phyloP scores from a whole-genome alignment of 2,329 filamentous ascomycete species.

The Xylariaceae sp. region DNA sequence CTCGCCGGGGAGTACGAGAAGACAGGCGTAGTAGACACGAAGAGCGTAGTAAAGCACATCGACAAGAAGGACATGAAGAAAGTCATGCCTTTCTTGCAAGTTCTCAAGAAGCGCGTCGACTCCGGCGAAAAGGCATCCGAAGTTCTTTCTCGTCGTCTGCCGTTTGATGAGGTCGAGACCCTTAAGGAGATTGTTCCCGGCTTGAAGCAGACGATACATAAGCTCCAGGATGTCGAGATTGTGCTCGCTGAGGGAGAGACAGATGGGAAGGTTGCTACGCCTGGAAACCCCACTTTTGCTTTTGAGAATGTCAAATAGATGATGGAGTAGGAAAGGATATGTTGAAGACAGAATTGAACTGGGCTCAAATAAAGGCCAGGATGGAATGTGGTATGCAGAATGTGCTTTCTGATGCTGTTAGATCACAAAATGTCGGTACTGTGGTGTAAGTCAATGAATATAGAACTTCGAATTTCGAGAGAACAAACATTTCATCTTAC shows the following conservation, averaged over 20 bases:
- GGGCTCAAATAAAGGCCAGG: no score
- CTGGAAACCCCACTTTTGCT: slow-evolving; percentile 75
- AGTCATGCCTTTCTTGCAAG: slow-evolving; percentile 94
- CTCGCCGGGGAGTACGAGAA: slow-evolving; percentile 46
- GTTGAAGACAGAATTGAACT: no score
- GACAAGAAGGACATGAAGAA: slow-evolving; percentile 75
- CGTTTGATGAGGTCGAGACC: slow-evolving; percentile 78
- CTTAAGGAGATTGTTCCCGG: slow-evolving; percentile 74
- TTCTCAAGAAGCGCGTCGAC: slow-evolving; percentile 76
- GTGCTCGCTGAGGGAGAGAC: slow-evolving; percentile 49
- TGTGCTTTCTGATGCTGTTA: no score
- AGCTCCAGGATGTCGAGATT: slow-evolving; percentile 30
- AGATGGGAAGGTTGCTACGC: slow-evolving; percentile 57
- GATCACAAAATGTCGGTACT: no score
- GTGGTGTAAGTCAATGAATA: no score
- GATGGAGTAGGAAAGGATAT: background rate
- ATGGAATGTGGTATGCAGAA: no score
- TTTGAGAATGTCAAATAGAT: slow-evolving; percentile 68
- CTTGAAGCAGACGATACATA: slow-evolving; percentile 64
- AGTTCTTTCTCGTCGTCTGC: slow-evolving; percentile 79
- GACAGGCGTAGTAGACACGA: slow-evolving; percentile 45
- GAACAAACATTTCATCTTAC: no score
- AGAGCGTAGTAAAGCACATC: slow-evolving; percentile 42
- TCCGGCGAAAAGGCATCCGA: slow-evolving; percentile 60
- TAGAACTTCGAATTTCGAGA: no score